phyloP scores from a whole-genome alignment of 768 basidiomycete species.

The Asterophora lycoperdoides region DNA sequence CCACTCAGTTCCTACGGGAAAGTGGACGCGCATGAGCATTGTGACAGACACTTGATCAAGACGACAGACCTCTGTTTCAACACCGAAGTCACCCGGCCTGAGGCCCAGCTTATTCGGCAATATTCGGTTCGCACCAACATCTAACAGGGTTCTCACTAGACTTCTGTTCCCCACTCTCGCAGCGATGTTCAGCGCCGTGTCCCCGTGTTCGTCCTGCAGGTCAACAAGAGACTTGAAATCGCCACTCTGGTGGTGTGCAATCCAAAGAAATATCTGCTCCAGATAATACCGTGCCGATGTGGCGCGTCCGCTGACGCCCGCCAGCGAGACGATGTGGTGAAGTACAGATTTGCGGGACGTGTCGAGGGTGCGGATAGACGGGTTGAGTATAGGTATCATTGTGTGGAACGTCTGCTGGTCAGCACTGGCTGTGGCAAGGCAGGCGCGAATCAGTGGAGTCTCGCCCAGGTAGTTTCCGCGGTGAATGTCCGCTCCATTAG shows the following conservation, averaged over 20 bases:
- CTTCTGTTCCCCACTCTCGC: slow-evolving; percentile 89
- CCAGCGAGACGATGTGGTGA: slow-evolving; percentile 88
- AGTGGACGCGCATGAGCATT: not conserved
- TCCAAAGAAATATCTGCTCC: slow-evolving; percentile 82
- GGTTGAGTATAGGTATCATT: slow-evolving; percentile 60
- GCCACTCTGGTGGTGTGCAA: slow-evolving; percentile 72
- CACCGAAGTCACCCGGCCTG: slow-evolving; percentile 90
- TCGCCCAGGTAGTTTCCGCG: slow-evolving; percentile 93
- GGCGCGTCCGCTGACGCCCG: slow-evolving; percentile 87
- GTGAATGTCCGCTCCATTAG: slow-evolving; percentile 79
- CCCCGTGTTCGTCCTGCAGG: slow-evolving; percentile 91
- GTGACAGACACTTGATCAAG: not conserved
- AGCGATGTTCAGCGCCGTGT: slow-evolving; percentile 93
- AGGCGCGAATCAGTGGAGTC: slow-evolving; percentile 89
- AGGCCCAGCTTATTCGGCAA: slow-evolving; percentile 91
- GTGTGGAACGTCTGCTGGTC: slow-evolving; percentile 72
- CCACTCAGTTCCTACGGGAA: slow-evolving; percentile 58
- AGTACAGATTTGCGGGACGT: slow-evolving; percentile 79
- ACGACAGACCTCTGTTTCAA: slow-evolving; percentile 76
- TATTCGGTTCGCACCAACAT: slow-evolving; percentile 88
- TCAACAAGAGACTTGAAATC: slow-evolving; percentile 82
- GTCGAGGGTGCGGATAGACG: slow-evolving; percentile 85
- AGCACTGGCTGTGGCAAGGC: slow-evolving; percentile 82
- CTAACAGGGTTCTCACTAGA: slow-evolving; percentile 80
- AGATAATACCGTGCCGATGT: slow-evolving; percentile 86